A percentile compares a stretch with the other conserved stretches of the same genome.
Conservation (phyloP, 768 basidiomycete species). For the Calocybe cyanea region DNA sequence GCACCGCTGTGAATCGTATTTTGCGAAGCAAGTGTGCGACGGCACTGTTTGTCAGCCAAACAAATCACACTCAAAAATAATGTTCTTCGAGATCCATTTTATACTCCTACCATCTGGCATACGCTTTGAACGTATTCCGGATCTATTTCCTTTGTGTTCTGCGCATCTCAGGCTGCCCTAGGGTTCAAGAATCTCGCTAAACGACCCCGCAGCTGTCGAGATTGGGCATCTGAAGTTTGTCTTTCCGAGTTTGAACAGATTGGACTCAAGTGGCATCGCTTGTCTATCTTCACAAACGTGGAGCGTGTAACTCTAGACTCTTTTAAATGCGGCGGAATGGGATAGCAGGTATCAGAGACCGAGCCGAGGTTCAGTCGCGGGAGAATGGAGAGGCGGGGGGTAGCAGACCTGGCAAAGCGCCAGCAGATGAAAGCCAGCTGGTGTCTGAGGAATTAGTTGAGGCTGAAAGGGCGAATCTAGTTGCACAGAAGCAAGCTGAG, state of each 20-base stretch:
- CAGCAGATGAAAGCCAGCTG: slow-evolving; percentile 12
- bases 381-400: slow-evolving; percentile 9
- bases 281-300: slow-evolving; percentile 7
- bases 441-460: slow-evolving; percentile 23
- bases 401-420: slow-evolving; percentile 19
- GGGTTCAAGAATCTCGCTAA: slow-evolving; percentile 57
- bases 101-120: slow-evolving; percentile 26
- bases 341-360: slow-evolving; percentile 10
- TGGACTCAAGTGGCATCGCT: slow-evolving; percentile 11
- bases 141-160: slow-evolving; percentile 14
- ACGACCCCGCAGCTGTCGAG: slow-evolving; percentile 65
- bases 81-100: slow-evolving; percentile 34
- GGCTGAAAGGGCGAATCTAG: slow-evolving; percentile 38
- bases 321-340: slow-evolving; percentile 12
- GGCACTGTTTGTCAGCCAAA: slow-evolving; percentile 29
- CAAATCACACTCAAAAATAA: slow-evolving; percentile 44
- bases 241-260: slow-evolving; percentile 8
- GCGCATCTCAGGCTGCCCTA: slow-evolving; percentile 15
- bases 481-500: slow-evolving; percentile 57
- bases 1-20: no score
- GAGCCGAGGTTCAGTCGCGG: slow-evolving; percentile 4
- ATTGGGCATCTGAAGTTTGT: slow-evolving; percentile 34
- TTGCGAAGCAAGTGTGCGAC: no score
- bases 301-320: slow-evolving; percentile 1
- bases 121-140: slow-evolving; percentile 16